Conservation (phyloP, 2,329 filamentous ascomycete species). For the Madurella mycetomatis region DNA sequence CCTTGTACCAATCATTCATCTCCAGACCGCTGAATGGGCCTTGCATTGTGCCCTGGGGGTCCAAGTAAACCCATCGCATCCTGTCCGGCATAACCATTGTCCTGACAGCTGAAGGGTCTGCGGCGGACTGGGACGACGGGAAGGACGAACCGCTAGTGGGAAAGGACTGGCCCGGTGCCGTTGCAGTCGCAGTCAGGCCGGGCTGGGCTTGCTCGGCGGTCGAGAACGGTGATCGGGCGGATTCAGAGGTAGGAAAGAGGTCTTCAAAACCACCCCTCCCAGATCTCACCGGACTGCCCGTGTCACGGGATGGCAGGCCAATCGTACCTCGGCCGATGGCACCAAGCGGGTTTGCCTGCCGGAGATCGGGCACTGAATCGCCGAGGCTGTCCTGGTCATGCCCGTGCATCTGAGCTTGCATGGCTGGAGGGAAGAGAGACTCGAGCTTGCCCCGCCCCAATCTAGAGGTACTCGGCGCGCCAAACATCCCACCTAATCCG, state of each 20-base stretch:
- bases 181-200: slow-evolving; percentile 29
- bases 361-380: slow-evolving; percentile 56
- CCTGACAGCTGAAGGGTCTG: slow-evolving; percentile 58
- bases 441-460: slow-evolving; percentile 77
- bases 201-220: slow-evolving; percentile 37
- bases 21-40: slow-evolving; percentile 94
- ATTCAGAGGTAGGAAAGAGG: slow-evolving; percentile 41
- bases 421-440: slow-evolving; percentile 78
- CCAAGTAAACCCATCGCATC: slow-evolving; percentile 98
- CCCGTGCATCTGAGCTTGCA: slow-evolving; percentile 85
- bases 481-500: slow-evolving; percentile 66
- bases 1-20: slow-evolving; percentile 99
- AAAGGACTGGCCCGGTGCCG: slow-evolving; percentile 32
- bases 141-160: slow-evolving; percentile 30
- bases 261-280: slow-evolving; percentile 55
- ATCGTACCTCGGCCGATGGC: slow-evolving; percentile 63
- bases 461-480: slow-evolving; percentile 56
- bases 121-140: slow-evolving; percentile 34
- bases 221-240: slow-evolving; percentile 35
- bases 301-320: slow-evolving; percentile 49
- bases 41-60: slow-evolving; percentile 87
- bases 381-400: slow-evolving; percentile 60
- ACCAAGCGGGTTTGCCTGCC: slow-evolving; percentile 59
- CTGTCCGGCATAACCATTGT: slow-evolving; percentile 99
- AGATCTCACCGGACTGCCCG: slow-evolving; percentile 55